phyloP scores from a whole-genome alignment of 805 yeast genomes.

The Kodamaea kaohsiungensis region DNA sequence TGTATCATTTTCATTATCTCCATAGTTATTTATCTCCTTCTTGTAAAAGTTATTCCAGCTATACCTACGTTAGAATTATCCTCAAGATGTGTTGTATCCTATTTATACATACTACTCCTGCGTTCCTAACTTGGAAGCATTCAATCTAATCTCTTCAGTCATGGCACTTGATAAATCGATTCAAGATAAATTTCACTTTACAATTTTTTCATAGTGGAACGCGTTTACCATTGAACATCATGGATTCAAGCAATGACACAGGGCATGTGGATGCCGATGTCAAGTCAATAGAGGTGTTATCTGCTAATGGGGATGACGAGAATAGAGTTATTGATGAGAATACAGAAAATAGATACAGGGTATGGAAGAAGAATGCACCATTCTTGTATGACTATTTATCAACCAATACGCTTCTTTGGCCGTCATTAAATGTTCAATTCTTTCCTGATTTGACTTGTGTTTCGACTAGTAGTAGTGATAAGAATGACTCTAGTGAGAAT shows the following conservation, averaged over 20 bases:
- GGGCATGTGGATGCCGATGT: background rate
- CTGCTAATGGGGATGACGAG: background rate
- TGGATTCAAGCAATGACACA: background rate
- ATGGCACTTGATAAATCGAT: background rate
- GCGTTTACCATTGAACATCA: background rate
- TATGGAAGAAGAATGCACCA: slow-evolving; percentile 65
- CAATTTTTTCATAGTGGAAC: background rate
- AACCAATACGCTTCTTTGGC: slow-evolving; percentile 62
- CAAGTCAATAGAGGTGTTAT: background rate
- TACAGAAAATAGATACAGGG: slow-evolving; percentile 43
- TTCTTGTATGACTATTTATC: slow-evolving; percentile 53
- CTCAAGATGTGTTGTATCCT: background rate
- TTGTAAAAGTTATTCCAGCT: slow-evolving; percentile 89
- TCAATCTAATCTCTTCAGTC: slow-evolving; percentile 45
- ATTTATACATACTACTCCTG: slow-evolving; percentile 59
- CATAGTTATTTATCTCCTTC: slow-evolving; percentile 69
- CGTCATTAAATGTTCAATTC: slow-evolving; percentile 61
- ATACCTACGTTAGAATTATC: slow-evolving; percentile 18
- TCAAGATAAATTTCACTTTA: background rate
- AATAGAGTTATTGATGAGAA: slow-evolving; percentile 26
- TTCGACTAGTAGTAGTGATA: slow-evolving; percentile 8
- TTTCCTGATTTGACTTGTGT: slow-evolving; percentile 49
- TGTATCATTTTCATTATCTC: slow-evolving; percentile 73
- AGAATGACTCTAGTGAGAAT: background rate
- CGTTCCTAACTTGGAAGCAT: slow-evolving; percentile 84